Percentiles rank a stretch among this genome's conserved stretches.
Conservation (phyloP, 129 eudicot species). For the Artemisia tridentata region DNA sequence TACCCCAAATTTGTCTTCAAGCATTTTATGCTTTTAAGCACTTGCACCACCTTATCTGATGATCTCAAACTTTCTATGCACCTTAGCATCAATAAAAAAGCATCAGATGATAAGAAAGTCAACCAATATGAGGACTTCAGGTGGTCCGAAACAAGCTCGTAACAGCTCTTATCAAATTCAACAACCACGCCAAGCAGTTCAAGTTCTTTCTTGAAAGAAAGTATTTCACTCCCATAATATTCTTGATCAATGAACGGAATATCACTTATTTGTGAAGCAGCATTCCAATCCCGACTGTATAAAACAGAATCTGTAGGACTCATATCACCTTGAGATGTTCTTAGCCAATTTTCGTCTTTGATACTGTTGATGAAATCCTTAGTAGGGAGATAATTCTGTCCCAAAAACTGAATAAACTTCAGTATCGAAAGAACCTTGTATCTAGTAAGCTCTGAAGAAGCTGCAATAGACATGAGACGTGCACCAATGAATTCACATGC, state of each 20-base stretch:
- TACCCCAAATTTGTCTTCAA: constrained; percentile 11
- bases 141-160: not conserved
- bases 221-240: constrained; percentile 1
- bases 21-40: not conserved
- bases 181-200: constrained; percentile 2
- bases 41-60: not conserved
- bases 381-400: not conserved
- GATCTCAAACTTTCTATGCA: not conserved
- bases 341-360: not conserved
- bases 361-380: not conserved
- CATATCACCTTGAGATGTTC: constrained; percentile 18
- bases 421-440: constrained; percentile 4
- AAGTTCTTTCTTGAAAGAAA: constrained; percentile 6
- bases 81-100: not conserved
- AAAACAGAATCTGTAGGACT: constrained; percentile 7
- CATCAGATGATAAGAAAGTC: not conserved
- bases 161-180: not conserved
- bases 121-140: not conserved
- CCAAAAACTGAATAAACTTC: constrained; percentile 10
- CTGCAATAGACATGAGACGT: not conserved
- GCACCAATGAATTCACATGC: constrained; percentile 4
- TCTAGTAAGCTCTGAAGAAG: constrained; percentile 4
- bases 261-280: constrained; percentile 8
- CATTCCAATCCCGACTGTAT: not conserved
- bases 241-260: constrained; percentile 2